Base-by-base conservation (phyloP, 331 rosid species). In the Pyrus hybrid region DNA sequence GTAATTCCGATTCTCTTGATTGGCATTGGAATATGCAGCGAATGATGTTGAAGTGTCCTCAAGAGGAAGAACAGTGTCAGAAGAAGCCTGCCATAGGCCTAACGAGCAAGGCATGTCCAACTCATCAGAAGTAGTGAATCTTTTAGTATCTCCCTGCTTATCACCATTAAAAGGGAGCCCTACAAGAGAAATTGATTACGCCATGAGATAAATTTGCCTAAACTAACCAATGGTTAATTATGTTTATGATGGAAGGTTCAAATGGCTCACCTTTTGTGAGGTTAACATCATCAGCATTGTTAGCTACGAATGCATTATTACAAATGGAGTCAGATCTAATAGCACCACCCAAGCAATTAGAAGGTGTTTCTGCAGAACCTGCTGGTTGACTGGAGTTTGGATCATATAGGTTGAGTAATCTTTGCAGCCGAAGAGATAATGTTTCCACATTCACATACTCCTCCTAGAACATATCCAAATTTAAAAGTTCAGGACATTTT, bases 371-470 rank as follows among this genome's bases (percentile, higher is more conserved):
- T 13, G 37, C 70, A 8, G 35, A 35, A 60, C 76, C 67, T 41
- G 32, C 67, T 68, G 73, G 73, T 30, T 53, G 68, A 67, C 58
- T 26, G 57, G 10, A 43, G 66, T 29, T 77, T 32, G 49, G 37
- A 30, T 22, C 81, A 37, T 9, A 13, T 13, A 71, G 32, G 18
- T 56, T 49, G 28, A 78, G 11, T 65, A 64, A 37, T 63, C 30
- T 67, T 54, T 53, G 56, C 80, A 84, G 18, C 63, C 81, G 80
- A 33, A 62, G 68, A 22, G 49, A 17, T 11, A 87, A 17, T 3
- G 86, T 87, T 45, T 71, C 25, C 30, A 8, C 66, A 76, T 88
- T 82, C 77, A 77, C 77, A 76, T 86, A 88, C 29, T 82, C 90
- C 9, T 78, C 83, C 90, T 86, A 60, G 30, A 35, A 78, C 29